Evolutionary conservation across 129 eudicot species (phyloP), one percentile per base, ranked within the genome.

Genomic region (carrot (Daucus carota)): DNA sequence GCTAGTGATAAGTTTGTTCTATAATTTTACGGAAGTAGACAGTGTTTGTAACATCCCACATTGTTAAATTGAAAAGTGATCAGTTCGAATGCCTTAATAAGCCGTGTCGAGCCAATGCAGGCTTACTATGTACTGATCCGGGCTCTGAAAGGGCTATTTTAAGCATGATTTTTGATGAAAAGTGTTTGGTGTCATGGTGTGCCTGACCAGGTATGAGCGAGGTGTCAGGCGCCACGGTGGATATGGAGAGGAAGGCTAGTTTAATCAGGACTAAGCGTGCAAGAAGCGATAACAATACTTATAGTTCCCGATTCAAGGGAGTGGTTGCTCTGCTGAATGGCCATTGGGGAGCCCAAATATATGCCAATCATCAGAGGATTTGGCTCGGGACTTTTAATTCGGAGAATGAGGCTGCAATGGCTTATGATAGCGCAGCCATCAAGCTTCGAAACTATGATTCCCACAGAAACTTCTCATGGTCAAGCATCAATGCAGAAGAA

Each of bases 291-390:
- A n/a, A 34, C 69, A 73, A 74, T 77, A 31, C 15, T 24, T 77
- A 70, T 24, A 3, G 47, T 67, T 81, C 89, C 34, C 85, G 72
- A 78, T 92, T 81, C 84, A 92, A 86, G 83, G 98, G 98, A 1
- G 98, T 90, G n/a, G 93, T 88, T 32, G 72, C 78, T 17, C 91
- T 86, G 74, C 81, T 54, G 18, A 90, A 90, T 40, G 98, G 96
- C 8, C 85, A 90, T 14, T 92, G 94, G 96, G 98, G 98, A 10
- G 94, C 98, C 4, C 96, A 92, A 60, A 86, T 92, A 31, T 92
- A 90, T 69, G 89, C 90, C 38, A 84, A 92, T 41, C 88, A 90
- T 34, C 89, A 82, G 14, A 79, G 96, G 22, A 87, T 90, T 48
- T 92, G 97, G 97, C 76, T 90, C 16, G 98, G 98, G 33, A 92